Percentiles rank a stretch among this genome's conserved stretches.
These are phyloP conservation scores for Sanghuangporus weigelae DNA, from an alignment of 1,284 basidiomycete genomes.

Conservation along the genomic window DNA sequence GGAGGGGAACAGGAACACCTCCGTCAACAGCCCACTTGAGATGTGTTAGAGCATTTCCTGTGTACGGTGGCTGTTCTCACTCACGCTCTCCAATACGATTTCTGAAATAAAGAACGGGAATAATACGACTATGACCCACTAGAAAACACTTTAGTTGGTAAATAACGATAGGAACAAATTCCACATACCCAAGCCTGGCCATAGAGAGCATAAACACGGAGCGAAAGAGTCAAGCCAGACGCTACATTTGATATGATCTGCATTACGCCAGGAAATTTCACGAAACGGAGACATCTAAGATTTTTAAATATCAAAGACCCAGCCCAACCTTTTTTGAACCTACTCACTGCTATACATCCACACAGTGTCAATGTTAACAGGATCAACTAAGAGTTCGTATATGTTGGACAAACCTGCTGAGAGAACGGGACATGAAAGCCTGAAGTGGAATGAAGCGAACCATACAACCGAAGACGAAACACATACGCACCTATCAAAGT, in stretches of 20 bases:
- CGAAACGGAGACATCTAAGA: slow-evolving; percentile 8
- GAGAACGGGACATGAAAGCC: slow-evolving; percentile 6
- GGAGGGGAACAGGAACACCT: slow-evolving; percentile 11
- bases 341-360: slow-evolving; percentile 9
- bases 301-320: background rate
- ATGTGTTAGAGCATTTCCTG: background rate
- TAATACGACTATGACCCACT: slow-evolving; percentile 11
- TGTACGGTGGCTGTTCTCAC: background rate
- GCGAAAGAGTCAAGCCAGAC: slow-evolving; percentile 14
- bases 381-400: background rate
- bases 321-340: no score
- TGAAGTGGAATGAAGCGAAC: background rate
- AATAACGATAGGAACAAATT: background rate
- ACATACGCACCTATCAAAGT: slow-evolving; percentile 2
- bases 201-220: slow-evolving; percentile 14
- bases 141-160: background rate
- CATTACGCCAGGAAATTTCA: slow-evolving; percentile 16
- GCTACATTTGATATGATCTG: slow-evolving; percentile 16
- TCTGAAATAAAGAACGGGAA: slow-evolving; percentile 12
- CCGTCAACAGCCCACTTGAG: slow-evolving; percentile 15
- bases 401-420: background rate
- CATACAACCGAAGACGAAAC: background rate
- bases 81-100: slow-evolving; percentile 13
- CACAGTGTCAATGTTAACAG: background rate
- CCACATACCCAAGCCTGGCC: slow-evolving; percentile 2